Percentiles rank a stretch among this genome's conserved stretches.
These are phyloP conservation scores for Tylopilus balloui DNA, from an alignment of 768 basidiomycete genomes.

Conservation along the genomic window DNA sequence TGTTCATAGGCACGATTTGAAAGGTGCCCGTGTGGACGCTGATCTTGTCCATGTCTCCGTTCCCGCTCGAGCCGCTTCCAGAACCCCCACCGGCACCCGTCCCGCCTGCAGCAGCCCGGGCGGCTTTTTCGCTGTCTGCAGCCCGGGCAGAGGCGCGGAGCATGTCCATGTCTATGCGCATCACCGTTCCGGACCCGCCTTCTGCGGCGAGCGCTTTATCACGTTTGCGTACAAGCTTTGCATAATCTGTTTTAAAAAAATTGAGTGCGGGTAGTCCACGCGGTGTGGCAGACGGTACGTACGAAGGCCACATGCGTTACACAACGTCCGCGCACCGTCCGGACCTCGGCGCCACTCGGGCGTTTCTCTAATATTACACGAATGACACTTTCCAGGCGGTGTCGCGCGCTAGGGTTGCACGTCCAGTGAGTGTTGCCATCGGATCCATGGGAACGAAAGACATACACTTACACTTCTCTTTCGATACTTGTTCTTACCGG, in stretches of 20 bases:
- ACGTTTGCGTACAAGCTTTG: constrained; percentile 75
- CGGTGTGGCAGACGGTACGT: constrained; percentile 7
- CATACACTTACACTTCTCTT: constrained; percentile 70
- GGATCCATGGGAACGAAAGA: neutral
- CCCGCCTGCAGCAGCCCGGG: constrained; percentile 29
- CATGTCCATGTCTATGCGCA: constrained; percentile 69
- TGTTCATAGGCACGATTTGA: constrained; percentile 37
- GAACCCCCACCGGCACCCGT: constrained; percentile 18
- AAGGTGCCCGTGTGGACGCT: constrained; percentile 56
- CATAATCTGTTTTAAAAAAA: constrained; percentile 63
- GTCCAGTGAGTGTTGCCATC: constrained; percentile 16
- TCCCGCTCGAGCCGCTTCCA: constrained; percentile 3
- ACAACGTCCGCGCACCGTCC: constrained; percentile 78
- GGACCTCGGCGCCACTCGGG: constrained; percentile 88
- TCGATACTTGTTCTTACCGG: constrained; percentile 70
- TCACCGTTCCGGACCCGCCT: constrained; percentile 40
- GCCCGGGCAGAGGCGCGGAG: constrained; percentile 69
- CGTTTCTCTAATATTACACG: constrained; percentile 82
- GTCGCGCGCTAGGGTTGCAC: constrained; percentile 63
- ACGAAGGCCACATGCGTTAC: constrained; percentile 86
- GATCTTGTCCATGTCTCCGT: constrained; percentile 28
- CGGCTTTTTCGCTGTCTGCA: constrained; percentile 37
- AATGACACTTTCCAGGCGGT: constrained; percentile 83
- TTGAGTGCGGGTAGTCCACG: neutral
- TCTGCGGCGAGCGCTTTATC: constrained; percentile 58